phyloP scores from a whole-genome alignment of 2,329 filamentous ascomycete species.

The Ophiostoma fasciatum region DNA sequence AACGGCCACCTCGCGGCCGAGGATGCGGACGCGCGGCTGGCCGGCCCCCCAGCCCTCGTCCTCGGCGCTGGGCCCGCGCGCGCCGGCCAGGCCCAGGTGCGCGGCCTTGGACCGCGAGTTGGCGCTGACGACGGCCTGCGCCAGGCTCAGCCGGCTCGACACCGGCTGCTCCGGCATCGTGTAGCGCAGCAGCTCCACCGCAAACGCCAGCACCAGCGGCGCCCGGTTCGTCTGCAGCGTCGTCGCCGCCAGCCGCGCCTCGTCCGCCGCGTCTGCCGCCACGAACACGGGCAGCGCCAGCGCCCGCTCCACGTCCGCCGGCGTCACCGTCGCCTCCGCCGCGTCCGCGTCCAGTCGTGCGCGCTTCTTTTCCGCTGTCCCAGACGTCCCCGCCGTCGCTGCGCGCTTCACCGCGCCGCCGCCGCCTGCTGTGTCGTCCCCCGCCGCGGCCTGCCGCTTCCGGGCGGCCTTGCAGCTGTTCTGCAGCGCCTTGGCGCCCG shows the following conservation, averaged over 20 bases:
- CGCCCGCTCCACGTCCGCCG: slow-evolving; percentile 47
- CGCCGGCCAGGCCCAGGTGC: slow-evolving; percentile 58
- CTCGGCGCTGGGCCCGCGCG: slow-evolving; percentile 48
- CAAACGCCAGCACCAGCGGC: slow-evolving; percentile 69
- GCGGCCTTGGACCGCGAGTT: slow-evolving; percentile 67
- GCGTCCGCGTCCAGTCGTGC: slow-evolving; percentile 16
- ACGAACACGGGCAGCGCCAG: slow-evolving; percentile 42
- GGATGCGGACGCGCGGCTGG: slow-evolving; percentile 56
- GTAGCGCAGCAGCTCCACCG: slow-evolving; percentile 55
- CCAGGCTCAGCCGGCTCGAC: slow-evolving; percentile 70
- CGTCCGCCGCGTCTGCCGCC: slow-evolving; percentile 17
- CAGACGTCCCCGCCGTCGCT: slow-evolving; percentile 7
- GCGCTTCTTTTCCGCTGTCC: too few species aligned
- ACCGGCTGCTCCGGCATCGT: slow-evolving; percentile 78
- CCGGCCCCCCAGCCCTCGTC: slow-evolving; percentile 61
- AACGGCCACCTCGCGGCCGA: slow-evolving; percentile 60
- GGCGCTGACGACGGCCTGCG: slow-evolving; percentile 68
- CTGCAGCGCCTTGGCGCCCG: slow-evolving; percentile 34
- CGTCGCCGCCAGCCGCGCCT: slow-evolving; percentile 42
- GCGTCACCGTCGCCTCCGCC: slow-evolving; percentile 22
- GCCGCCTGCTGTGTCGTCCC: slow-evolving; percentile 9
- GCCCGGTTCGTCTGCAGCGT: slow-evolving; percentile 58
- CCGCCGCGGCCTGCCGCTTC: slow-evolving; percentile 20
- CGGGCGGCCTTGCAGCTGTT: slow-evolving; percentile 38
- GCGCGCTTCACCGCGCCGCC: slow-evolving; percentile 18